Conservation (phyloP, 2,329 filamentous ascomycete genomes). For the Fusarium brachygibbosum region DNA sequence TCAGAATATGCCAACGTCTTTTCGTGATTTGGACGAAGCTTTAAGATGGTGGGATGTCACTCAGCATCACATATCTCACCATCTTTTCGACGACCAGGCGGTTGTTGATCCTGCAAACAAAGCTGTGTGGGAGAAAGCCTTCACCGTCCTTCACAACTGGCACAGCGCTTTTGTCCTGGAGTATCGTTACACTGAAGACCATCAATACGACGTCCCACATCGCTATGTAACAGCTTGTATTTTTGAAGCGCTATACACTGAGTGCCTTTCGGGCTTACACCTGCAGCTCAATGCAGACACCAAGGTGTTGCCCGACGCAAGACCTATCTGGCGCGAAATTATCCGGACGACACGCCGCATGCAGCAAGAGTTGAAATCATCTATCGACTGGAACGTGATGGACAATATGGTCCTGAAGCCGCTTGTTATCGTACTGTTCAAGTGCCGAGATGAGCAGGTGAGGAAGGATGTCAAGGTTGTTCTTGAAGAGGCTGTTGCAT, state of each 20-base stretch:
- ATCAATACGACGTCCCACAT: conserved; percentile 17
- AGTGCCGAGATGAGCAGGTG: conserved; percentile 33
- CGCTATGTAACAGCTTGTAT: conserved; percentile 34
- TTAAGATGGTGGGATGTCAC: conserved; percentile 40
- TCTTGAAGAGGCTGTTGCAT: conserved; percentile 16
- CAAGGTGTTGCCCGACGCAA: conserved; percentile 35
- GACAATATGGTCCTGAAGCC: conserved; percentile 43
- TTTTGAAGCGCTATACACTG: conserved; percentile 40
- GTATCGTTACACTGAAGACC: conserved; percentile 23
- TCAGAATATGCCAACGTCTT: conserved; percentile 33
- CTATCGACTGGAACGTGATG: conserved; percentile 8
- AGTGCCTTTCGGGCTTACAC: conserved; percentile 35
- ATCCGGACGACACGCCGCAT: conserved; percentile 24
- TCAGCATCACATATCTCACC: conserved; percentile 34
- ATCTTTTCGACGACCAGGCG: background rate
- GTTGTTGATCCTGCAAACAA: background rate
- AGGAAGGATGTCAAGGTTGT: conserved; percentile 26
- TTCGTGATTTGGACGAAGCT: conserved; percentile 34
- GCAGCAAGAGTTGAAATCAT: conserved; percentile 9
- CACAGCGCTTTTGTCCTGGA: conserved; percentile 35
- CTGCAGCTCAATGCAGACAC: conserved; percentile 12
- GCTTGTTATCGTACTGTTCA: conserved; percentile 38
- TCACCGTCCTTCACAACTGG: conserved; percentile 28
- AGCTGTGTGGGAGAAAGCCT: conserved; percentile 24
- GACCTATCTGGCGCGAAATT: conserved; percentile 40